A percentile compares a stretch with the other conserved stretches of the same genome.
phyloP scores from a whole-genome alignment of 192 early-diverging fungal genomes.

The Phlyctochytrium planicorne region DNA sequence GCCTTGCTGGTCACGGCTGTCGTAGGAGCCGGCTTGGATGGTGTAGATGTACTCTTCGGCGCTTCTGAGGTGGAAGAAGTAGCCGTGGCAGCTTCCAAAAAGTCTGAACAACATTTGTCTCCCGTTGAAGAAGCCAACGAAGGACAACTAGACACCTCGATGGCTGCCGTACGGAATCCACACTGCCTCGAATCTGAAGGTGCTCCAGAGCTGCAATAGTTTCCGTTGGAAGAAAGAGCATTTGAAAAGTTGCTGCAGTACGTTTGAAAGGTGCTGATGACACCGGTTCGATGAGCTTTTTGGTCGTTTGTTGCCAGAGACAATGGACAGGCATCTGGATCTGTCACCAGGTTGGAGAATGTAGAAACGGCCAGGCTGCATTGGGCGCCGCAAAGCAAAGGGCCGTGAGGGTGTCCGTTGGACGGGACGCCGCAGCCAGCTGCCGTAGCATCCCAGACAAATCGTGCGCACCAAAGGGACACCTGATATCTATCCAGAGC shows the following conservation, averaged over 20 bases:
- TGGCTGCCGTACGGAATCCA: not conserved
- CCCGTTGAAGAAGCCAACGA: not conserved
- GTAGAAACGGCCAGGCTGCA: slow-evolving; percentile 17
- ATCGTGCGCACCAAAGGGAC: slow-evolving; percentile 4
- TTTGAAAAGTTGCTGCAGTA: not conserved
- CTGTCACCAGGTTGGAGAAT: slow-evolving; percentile 13
- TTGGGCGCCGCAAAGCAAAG: slow-evolving; percentile 12
- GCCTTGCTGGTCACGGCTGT: not conserved
- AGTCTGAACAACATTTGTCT: not conserved
- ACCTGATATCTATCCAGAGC: not conserved
- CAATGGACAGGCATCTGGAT: slow-evolving; percentile 9
- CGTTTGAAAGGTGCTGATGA: not conserved
- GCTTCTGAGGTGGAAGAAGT: not conserved
- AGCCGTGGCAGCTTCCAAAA: not conserved
- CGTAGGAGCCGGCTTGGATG: not conserved
- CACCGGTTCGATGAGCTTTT: not conserved
- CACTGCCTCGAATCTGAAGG: not conserved
- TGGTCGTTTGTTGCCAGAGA: not conserved
- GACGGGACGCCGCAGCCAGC: not conserved
- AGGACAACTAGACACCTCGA: not conserved
- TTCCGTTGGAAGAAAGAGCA: not conserved
- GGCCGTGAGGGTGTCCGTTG: slow-evolving; percentile 3
- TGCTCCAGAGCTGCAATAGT: not conserved
- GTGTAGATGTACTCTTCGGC: not conserved
- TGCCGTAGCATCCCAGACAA: not conserved